Evolutionary conservation across 2,329 filamentous ascomycete species (phyloP), one percentile per base, ranked within the genome.

Genomic region (Hortaea werneckii): DNA sequence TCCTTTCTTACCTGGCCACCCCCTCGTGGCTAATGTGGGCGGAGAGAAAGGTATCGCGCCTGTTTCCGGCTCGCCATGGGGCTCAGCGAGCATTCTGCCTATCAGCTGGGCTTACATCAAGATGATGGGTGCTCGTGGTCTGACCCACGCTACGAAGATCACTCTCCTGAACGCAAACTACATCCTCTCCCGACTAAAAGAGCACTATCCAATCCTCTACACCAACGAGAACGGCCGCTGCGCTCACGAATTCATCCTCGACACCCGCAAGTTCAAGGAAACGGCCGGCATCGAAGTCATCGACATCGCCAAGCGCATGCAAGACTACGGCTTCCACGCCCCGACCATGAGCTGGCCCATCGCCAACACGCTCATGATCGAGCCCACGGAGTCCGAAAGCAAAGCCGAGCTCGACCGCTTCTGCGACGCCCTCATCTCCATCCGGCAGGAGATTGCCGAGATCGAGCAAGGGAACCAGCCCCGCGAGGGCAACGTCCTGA

Each of bases 301-400:
- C 57, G 90, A 96, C 62, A 85, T 96, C 54, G 90, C 90, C 60
- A 96, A 96, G 76, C 86, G 90, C 52, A 79, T 96, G 13, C 89
- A 95, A 68, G 90, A 96, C 64, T 96, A 94, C 64, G 90, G 90
- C 37, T 96, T 96, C 78, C 90, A 96, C 67, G 86, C 89, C 1
- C 90, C 90, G 0, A 96, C 90, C 44, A 95, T 96, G 90, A 88
- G 82, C 64, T 95, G 87, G 86, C 90, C 90, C 1, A 88, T 96
- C 2, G 78, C 87, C 43, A 94, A 94, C 69, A 95, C 90, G 1
- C 79, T 96, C 39, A 96, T 96, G 90, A 94, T 96, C 54, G 90
- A 96, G 72, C 90, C 90, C 2, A 96, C 90, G 0, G 90, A 95
- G 70, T 89, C 83, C 10, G 90, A 96, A 73, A 86, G 79, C 67